Evolutionary conservation across 345 rosid genomes (phyloP).

Genomic region (Raphanus raphanistrum): DNA sequence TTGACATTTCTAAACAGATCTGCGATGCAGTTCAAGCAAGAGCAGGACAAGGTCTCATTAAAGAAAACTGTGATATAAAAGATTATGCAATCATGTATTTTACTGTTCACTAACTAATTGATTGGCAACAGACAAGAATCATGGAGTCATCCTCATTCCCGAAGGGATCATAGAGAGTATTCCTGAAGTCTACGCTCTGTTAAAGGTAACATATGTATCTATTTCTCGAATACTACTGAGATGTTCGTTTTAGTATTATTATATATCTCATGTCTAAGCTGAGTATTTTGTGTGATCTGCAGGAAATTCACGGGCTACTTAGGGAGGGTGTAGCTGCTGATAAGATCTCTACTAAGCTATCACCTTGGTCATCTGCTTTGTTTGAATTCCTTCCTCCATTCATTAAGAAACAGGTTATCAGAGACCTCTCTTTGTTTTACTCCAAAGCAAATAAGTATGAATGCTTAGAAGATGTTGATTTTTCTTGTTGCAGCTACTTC

Average conservation of each 20-base stretch:
- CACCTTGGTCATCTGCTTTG: constrained; percentile 98
- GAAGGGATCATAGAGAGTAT: constrained; percentile 98
- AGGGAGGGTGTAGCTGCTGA: constrained; percentile 69
- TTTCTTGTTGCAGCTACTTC: constrained; percentile 72
- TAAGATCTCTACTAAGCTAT: constrained; percentile 79
- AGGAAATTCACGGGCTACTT: constrained; percentile 85
- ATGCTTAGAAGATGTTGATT: constrained; percentile 31
- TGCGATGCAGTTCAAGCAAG: constrained; percentile 99
- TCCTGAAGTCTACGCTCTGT: constrained; percentile 91
- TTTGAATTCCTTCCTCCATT: constrained; percentile 88
- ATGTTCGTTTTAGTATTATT: constrained; percentile 11
- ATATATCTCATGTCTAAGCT: constrained; percentile 15
- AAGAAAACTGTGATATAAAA: constrained; percentile 22
- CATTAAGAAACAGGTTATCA: constrained; percentile 82
- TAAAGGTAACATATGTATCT: constrained; percentile 60
- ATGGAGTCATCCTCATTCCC: constrained; percentile 93
- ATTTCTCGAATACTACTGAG: constrained; percentile 20
- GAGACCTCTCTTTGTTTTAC: constrained; percentile 9
- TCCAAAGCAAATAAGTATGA: constrained; percentile 1
- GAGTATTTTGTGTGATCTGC: constrained; percentile 17
- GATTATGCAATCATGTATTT: constrained; percentile 14
- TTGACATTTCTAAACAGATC: constrained; percentile 81
- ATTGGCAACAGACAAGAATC: constrained; percentile 70
- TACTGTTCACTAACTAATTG: constrained; percentile 17
- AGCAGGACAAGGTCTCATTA: constrained; percentile 68